Percentiles rank a stretch among this genome's conserved stretches.
Conservation (phyloP, 2,329 filamentous ascomycete genomes). For the Metarhizium guizhouense region DNA sequence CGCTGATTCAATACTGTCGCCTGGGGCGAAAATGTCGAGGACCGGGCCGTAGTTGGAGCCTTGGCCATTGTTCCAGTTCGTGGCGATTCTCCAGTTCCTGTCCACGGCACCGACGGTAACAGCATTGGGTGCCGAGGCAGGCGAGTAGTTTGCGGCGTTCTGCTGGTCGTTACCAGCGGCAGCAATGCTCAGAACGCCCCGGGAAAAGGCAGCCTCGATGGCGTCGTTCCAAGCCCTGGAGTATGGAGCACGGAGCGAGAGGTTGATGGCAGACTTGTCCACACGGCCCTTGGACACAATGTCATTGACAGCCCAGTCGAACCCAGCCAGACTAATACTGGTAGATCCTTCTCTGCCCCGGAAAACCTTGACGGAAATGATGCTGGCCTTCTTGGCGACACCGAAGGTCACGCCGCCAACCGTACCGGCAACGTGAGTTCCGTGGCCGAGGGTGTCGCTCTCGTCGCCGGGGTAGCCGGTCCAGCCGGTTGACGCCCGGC, state of each 20-base stretch:
- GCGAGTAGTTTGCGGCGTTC: conserved; percentile 24
- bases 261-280: conserved; percentile 39
- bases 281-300: conserved; percentile 28
- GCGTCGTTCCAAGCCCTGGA: conserved; percentile 42
- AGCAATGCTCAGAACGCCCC: conserved; percentile 42
- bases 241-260: conserved; percentile 35
- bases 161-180: conserved; percentile 43
- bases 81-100: conserved; percentile 15
- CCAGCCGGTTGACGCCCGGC: conserved; percentile 29
- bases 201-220: conserved; percentile 33
- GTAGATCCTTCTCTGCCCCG: conserved; percentile 11
- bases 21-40: conserved; percentile 45
- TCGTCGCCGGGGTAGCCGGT: conserved; percentile 24
- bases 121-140: conserved; percentile 37
- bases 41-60: conserved; percentile 42
- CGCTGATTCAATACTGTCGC: conserved; percentile 34
- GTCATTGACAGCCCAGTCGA: conserved; percentile 32
- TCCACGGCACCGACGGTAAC: conserved; percentile 45
- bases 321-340: conserved; percentile 19
- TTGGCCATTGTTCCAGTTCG: conserved; percentile 9
- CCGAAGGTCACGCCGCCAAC: conserved; percentile 35
- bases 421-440: conserved; percentile 38
- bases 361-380: conserved; percentile 39
- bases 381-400: conserved; percentile 32
- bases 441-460: conserved; percentile 32